phyloP scores from a whole-genome alignment of 495 filamentous ascomycete species.

The Extremus antarcticus region DNA sequence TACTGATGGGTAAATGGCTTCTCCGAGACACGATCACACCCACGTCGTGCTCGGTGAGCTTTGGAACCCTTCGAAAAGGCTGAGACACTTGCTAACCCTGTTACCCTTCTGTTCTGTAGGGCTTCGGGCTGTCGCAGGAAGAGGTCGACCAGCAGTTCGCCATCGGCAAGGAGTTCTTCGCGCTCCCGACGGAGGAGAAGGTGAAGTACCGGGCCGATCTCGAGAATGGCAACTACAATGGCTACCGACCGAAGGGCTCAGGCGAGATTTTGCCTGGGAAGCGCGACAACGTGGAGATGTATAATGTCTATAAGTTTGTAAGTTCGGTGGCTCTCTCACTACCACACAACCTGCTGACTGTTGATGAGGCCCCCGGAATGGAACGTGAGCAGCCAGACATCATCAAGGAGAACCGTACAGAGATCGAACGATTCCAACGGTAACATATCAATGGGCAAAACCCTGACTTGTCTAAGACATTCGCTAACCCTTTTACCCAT shows the following conservation, averaged over 20 bases:
- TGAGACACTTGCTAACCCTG: too few species aligned
- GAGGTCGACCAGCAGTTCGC: conserved; percentile 46
- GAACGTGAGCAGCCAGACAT: conserved; percentile 36
- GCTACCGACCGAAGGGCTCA: conserved; percentile 30
- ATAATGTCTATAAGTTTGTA: conserved; percentile 44
- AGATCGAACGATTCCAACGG: conserved; percentile 39
- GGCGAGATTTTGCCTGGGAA: conserved; percentile 18
- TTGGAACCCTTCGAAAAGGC: too few species aligned
- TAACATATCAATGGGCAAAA: too few species aligned
- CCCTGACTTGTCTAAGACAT: too few species aligned
- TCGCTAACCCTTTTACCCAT: too few species aligned
- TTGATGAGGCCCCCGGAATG: conserved; percentile 24
- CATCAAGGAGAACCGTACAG: conserved; percentile 25
- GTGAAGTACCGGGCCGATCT: conserved; percentile 39
- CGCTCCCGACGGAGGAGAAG: conserved; percentile 42
- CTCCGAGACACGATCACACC: too few species aligned
- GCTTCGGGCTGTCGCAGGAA: conserved; percentile 44
- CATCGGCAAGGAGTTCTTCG: conserved; percentile 42
- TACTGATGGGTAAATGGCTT: too few species aligned
- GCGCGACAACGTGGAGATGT: conserved; percentile 41
- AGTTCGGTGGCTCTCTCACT: conserved; percentile 5
- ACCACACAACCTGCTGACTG: background rate
- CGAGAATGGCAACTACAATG: conserved; percentile 39
- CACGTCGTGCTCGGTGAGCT: too few species aligned
- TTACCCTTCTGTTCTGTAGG: too few species aligned